Evolutionary conservation across 495 filamentous ascomycete genomes (phyloP), one percentile per base, ranked within the genome.

Genomic region (Neurospora sublineolata): DNA sequence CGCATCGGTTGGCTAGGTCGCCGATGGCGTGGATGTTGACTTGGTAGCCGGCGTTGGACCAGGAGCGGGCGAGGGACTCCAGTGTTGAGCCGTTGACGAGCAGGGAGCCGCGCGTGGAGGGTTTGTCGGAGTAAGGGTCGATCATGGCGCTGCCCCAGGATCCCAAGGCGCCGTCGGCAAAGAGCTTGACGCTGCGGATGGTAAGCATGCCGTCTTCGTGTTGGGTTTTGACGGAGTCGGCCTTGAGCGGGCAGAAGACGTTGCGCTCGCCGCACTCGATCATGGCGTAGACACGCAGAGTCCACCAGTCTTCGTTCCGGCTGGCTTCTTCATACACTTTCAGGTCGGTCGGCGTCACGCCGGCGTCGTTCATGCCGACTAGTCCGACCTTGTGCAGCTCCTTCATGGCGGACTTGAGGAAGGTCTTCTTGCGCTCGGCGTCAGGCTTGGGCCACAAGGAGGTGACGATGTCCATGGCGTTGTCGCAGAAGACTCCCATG

Each of bases 401-500:
- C 37, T 68, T 77, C 84, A 89, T 89, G 6, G 88, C 89, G 5
- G 82, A 83, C 67, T 82, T 80, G 64, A 90, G 69, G 69, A 83
- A 88, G 67, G 76, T 72, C 36, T 76, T 79, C 70, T 86, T 89
- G 71, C 82, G 81, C 16, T 79, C 80, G 5, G 73, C 74, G 52
- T 80, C 80, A 1, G 87, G 88, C 69, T 82, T 83, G 2, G 87
- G 87, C 82, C 86, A 89, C 16, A 86, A 69, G 11, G 79, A 76
- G 64, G 80, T 78, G 20, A 89, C 83, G 30, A 89, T 79, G 69
- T 89, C 88, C 83, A 90, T 89, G 3, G 88, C 87, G 76, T 90
- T 90, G 75, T 91, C 89, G 74, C 89, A 91, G 76, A 90, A 90
- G 11, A 91, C 88, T n/a, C 89, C 89, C 75, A 80, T 81, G 1